Evolutionary conservation across 139 green algal genomes (phyloP).

Genomic region (Picochlorum sp.): DNA sequence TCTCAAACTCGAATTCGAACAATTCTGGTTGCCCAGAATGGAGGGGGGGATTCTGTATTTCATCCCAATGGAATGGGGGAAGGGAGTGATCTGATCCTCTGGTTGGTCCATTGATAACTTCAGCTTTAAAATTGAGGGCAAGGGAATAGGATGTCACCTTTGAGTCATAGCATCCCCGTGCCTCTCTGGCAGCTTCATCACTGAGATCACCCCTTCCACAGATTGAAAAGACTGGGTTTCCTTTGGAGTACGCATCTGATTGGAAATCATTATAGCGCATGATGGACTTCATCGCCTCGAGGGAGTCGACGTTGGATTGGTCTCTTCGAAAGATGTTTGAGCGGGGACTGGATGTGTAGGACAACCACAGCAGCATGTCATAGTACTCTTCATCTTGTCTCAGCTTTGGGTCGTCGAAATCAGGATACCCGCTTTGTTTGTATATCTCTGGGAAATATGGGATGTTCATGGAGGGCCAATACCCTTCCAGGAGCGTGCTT

Average conservation of each 20-base stretch:
- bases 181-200: conserved; percentile 11
- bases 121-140: conserved; percentile 28
- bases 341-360: conserved; percentile 44
- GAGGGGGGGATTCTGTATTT: neutral
- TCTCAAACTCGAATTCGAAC: conserved; percentile 20
- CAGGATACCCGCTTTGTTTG: conserved; percentile 41
- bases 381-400: conserved; percentile 32
- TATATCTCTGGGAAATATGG: conserved; percentile 60
- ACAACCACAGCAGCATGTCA: conserved; percentile 37
- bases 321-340: conserved; percentile 63
- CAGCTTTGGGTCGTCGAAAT: conserved; percentile 17
- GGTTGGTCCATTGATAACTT: conserved; percentile 29
- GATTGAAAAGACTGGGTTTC: conserved; percentile 38
- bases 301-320: conserved; percentile 20
- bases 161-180: conserved; percentile 54
- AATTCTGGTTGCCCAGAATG: conserved; percentile 17
- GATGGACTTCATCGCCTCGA: conserved; percentile 45
- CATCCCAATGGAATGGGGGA: conserved; percentile 21
- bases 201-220: conserved; percentile 53
- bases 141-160: conserved; percentile 48
- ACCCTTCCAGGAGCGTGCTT: conserved; percentile 34
- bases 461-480: conserved; percentile 70
- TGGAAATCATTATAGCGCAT: conserved; percentile 59
- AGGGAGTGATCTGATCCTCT: conserved; percentile 3
- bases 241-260: conserved; percentile 28